These are phyloP conservation scores for Oxytropis ochrocephala DNA, from an alignment of 306 rosid species.

Conservation along the genomic window DNA sequence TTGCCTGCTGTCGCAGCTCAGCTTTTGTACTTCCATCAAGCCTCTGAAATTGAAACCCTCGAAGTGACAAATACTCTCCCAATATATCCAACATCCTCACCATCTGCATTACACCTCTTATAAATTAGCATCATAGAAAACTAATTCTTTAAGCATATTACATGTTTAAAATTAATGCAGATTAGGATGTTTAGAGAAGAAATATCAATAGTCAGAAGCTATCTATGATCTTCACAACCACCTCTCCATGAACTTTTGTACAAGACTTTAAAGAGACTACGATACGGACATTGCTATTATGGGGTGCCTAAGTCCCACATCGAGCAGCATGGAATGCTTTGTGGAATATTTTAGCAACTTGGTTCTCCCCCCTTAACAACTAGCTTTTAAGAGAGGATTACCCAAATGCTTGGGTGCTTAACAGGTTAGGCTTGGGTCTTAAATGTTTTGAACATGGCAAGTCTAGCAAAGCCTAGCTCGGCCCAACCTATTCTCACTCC, in stretches of 20 bases:
- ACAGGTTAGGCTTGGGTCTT: too few species aligned
- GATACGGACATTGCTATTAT: too few species aligned
- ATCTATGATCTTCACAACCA: neutral
- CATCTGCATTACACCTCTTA: slow-evolving; percentile 61
- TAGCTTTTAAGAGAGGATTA: too few species aligned
- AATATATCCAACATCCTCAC: slow-evolving; percentile 96
- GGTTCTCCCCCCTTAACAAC: too few species aligned
- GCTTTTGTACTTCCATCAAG: slow-evolving; percentile 99
- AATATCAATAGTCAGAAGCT: neutral
- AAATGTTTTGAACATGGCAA: too few species aligned
- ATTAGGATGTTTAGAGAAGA: neutral
- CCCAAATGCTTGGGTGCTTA: too few species aligned
- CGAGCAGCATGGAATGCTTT: too few species aligned
- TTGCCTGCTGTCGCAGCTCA: slow-evolving; percentile 96
- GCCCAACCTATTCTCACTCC: too few species aligned
- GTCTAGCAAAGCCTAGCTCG: too few species aligned
- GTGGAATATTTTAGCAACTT: too few species aligned
- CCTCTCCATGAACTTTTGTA: slow-evolving; percentile 14
- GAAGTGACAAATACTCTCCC: slow-evolving; percentile 78
- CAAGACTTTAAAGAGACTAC: neutral
- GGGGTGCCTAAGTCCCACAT: too few species aligned
- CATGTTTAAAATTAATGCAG: neutral
- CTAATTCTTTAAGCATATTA: neutral
- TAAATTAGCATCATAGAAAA: slow-evolving; percentile 11
- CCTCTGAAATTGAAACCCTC: slow-evolving; percentile 97